phyloP scores from a whole-genome alignment of 192 early-diverging fungal genomes.

The Kappamyces sp. region DNA sequence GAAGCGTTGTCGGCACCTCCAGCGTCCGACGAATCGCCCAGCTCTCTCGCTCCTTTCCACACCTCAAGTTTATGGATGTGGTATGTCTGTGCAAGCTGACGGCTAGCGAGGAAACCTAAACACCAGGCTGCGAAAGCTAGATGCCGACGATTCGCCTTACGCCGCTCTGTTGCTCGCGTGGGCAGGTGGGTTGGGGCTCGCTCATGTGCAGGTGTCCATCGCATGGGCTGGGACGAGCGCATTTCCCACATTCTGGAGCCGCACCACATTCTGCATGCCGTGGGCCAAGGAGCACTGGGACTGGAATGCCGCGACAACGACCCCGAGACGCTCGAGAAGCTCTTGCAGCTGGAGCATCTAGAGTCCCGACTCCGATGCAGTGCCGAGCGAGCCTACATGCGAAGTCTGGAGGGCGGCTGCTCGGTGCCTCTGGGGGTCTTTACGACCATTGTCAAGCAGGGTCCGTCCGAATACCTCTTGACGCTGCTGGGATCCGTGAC shows the following conservation, averaged over 20 bases:
- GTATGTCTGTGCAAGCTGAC: constrained; percentile 41
- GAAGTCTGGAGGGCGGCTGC: constrained; percentile 87
- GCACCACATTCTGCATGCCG: constrained; percentile 71
- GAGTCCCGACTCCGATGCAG: constrained; percentile 61
- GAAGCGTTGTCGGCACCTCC: constrained; percentile 81
- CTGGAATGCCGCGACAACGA: constrained; percentile 77
- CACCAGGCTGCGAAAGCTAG: constrained; percentile 79
- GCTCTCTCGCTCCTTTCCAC: constrained; percentile 69
- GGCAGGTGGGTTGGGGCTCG: too few species aligned
- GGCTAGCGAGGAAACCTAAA: constrained; percentile 67
- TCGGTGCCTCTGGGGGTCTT: constrained; percentile 88
- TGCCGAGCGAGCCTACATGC: constrained; percentile 83
- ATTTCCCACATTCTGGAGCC: constrained; percentile 65
- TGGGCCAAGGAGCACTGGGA: constrained; percentile 87
- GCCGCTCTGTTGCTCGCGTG: constrained; percentile 78
- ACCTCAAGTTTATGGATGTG: constrained; percentile 70
- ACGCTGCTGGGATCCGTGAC: constrained; percentile 63
- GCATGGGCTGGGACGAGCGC: constrained; percentile 60
- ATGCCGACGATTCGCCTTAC: constrained; percentile 63
- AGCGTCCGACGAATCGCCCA: constrained; percentile 85
- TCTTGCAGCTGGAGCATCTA: constrained; percentile 62
- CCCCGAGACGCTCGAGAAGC: constrained; percentile 31
- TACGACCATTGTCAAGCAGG: constrained; percentile 20
- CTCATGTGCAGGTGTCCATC: constrained; percentile 63
- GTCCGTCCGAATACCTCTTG: constrained; percentile 31